These are phyloP conservation scores for Apostasia ramifera DNA, from an alignment of 106 monocot species.

Conservation along the genomic window DNA sequence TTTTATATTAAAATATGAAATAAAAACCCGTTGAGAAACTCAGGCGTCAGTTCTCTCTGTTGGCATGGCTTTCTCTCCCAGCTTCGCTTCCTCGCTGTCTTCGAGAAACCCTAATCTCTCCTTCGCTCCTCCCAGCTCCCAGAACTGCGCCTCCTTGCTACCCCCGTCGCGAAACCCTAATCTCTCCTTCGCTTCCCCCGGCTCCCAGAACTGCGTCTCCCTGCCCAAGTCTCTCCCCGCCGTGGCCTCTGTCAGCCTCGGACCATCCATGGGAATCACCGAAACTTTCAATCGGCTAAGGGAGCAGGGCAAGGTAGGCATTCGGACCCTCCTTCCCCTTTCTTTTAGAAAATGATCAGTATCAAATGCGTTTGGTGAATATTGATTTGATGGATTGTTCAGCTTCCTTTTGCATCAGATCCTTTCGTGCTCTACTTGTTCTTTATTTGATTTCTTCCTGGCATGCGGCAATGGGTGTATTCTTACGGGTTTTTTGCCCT, in stretches of 20 bases:
- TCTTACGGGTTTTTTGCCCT: not conserved
- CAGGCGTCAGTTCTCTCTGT: not conserved
- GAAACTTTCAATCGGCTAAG: constrained; percentile 15
- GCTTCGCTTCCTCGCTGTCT: not conserved
- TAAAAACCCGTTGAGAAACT: not conserved
- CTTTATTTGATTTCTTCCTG: not conserved
- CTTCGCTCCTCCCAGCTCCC: not conserved
- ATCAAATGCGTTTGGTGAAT: not conserved
- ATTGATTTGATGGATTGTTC: not conserved
- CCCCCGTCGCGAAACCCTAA: not conserved
- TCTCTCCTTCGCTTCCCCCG: not conserved
- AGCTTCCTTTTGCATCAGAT: not conserved
- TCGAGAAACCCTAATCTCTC: not conserved
- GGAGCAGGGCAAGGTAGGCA: constrained; percentile 23
- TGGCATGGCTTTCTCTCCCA: constrained; percentile 8
- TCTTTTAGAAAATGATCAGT: not conserved
- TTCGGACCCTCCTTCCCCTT: not conserved
- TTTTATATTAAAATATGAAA: not conserved
- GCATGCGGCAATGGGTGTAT: not conserved
- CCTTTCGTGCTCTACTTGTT: not conserved
- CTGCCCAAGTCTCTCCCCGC: constrained; percentile 8
- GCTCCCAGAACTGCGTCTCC: not conserved
- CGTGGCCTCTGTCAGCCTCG: constrained; percentile 13
- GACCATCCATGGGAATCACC: constrained; percentile 13
- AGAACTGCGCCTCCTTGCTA: not conserved